A percentile compares a stretch with the other conserved stretches of the same genome.
Conservation (phyloP, 495 filamentous ascomycete genomes). For the Chaetomidium leptoderma region DNA sequence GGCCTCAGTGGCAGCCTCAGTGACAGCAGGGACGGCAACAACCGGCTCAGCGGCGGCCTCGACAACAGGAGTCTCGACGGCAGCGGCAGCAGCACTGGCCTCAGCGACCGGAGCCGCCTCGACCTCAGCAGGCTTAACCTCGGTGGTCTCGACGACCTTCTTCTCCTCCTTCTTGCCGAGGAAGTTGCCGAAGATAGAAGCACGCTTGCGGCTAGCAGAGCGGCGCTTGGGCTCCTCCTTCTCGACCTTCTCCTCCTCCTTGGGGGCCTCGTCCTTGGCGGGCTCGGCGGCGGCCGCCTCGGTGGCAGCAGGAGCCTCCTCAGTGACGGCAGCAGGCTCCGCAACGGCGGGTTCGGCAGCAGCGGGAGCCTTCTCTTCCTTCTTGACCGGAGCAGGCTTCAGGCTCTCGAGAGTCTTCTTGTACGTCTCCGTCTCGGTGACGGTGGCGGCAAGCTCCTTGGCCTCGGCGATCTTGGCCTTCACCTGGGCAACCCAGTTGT, state of each 20-base stretch:
- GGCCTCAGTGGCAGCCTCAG: constrained; percentile 30
- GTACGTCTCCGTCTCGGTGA: constrained; percentile 69
- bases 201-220: constrained; percentile 83
- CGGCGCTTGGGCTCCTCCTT: constrained; percentile 56
- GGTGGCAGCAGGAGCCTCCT: constrained; percentile 37
- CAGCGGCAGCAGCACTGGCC: constrained; percentile 20
- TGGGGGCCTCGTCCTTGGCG: constrained; percentile 39
- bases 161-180: constrained; percentile 71
- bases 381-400: constrained; percentile 52
- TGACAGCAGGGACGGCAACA: constrained; percentile 32
- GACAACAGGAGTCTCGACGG: constrained; percentile 27
- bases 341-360: constrained; percentile 40
- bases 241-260: constrained; percentile 36
- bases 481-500: constrained; percentile 79
- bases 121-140: constrained; percentile 42
- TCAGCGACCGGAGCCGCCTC: constrained; percentile 33
- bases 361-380: constrained; percentile 43
- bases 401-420: constrained; percentile 72
- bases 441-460: constrained; percentile 63
- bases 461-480: constrained; percentile 74
- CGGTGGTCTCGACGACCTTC: constrained; percentile 50
- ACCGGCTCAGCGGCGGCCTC: constrained; percentile 34
- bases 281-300: constrained; percentile 48
- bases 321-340: constrained; percentile 44
- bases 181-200: constrained; percentile 73